Evolutionary conservation across 495 filamentous ascomycete species (phyloP), one percentile per base, ranked within the genome.

Genomic region (Podospora bellae-mahoneyi): DNA sequence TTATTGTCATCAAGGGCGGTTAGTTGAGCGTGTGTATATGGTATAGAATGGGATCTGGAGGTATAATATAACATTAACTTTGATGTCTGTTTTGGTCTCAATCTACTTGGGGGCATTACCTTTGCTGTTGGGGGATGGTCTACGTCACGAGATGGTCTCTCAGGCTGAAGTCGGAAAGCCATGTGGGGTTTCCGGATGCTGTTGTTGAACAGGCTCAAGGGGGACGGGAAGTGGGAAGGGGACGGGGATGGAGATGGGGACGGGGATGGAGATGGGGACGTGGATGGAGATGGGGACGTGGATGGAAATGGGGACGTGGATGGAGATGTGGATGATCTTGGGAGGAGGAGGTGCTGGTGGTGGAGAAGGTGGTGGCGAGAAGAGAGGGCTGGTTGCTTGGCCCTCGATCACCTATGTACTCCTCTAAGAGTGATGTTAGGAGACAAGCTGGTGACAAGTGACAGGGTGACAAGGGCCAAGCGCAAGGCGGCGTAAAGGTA

Each of bases 1-100:
- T 16, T 7, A 32, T 32, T 32, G 4, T 48, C 13, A 13, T 48
- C 39, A 48, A 48, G 15, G 15, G 39, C 23, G 39, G 30, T 20
- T 64, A 62, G 54, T 61, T 67, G 62, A 61, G 58, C 65, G 64
- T 60, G 68, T 54, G 10, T 74, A 70, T 71, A 70, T 54, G 68
- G 60, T 72, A 74, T 65, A 67, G n/a, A 66, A 44, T 44, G 67
- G 67, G 59, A 18, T 59, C 26, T 26, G 65, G n/a, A 20, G 60
- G 67, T 23, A 20, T n/a, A 70, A 65, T 70, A 44, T 65, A 68
- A 66, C 68, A 69, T 65, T 64, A 18, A 67, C 67, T 66, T 69
- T 15, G 60, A 16, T 30, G 44, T 39, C 16, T 63, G 56, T 60
- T 63, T 64, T 39, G 64, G 19, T 62, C 34, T 56, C 20, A 28